Evolutionary conservation across 1,139 yeast genomes (phyloP), one percentile per base, ranked within the genome.

Genomic region (Trichomonascaceae sp.): DNA sequence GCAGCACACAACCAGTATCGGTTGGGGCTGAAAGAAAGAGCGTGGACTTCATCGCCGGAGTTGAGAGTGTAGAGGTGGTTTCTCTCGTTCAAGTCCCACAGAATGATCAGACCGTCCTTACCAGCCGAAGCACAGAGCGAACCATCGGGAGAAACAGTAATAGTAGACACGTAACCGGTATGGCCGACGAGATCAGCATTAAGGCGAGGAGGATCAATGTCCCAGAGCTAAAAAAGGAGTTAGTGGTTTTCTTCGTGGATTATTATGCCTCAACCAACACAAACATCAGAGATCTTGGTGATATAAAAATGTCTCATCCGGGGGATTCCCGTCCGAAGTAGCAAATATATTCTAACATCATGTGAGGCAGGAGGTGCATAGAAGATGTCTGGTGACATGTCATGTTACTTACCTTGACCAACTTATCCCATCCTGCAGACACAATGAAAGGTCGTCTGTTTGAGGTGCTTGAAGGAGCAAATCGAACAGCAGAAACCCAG

Each of bases 1-100:
- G 99, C 99, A 80, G 98, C 99, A 76, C 96, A 95, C 78, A 95
- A 88, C 99, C 99, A 93, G 95, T 89, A 95, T 87, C 99, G 91
- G 96, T 89, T 88, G 80, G 99, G 99, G 76, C 99, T 91, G 96
- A 93, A 95, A 72, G 97, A 96, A 75, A 93, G 85, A 75, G 97
- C 95, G 79, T 88, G 89, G 70, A 95, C 93, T 83, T 93, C 99
- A 74, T 93, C 95, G 76, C 95, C 89, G 69, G 96, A 95, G 72
- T 83, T 82, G 77, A 93, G 85, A 73, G 96, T 86, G 96, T 90
- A 93, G 74, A 91, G 83, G 73, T 93, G 87, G 75, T 80, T 78
- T 82, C 87, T 85, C 70, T 83, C 78, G 84, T 85, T 84, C 79
- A 93, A 85, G 82, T 91, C 96, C 99, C 99, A 93, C 77, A 95